Evolutionary conservation across 163 green algal species (phyloP).

Genomic region (Prototheca wickerhamii): DNA sequence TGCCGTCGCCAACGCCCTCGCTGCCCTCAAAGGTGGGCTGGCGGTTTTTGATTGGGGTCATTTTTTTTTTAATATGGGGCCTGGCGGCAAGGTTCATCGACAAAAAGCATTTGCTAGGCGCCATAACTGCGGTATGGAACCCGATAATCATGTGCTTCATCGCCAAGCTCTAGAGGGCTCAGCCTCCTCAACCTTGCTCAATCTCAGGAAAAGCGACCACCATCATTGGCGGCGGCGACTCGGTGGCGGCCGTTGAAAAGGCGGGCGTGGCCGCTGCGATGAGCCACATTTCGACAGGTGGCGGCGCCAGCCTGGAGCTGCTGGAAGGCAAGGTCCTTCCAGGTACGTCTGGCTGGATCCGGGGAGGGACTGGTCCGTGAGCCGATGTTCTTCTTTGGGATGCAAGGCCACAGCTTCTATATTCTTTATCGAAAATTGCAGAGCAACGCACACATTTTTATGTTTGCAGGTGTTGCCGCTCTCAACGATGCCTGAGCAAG

Average conservation of each 20-base stretch:
- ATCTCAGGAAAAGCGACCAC: slow-evolving; percentile 64
- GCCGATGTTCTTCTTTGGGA: neutral
- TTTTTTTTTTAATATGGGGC: no score
- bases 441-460: no score
- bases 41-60: no score
- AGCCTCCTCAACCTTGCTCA: no score
- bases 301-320: slow-evolving; percentile 91
- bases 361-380: no score
- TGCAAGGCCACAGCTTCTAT: neutral
- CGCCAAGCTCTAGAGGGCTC: no score
- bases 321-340: slow-evolving; percentile 96
- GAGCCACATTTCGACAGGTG: slow-evolving; percentile 43
- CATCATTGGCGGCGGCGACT: slow-evolving; percentile 97
- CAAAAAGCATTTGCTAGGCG: no score
- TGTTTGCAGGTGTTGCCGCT: slow-evolving; percentile 29
- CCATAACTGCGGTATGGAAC: no score
- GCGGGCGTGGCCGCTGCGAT: slow-evolving; percentile 79
- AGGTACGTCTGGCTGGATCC: no score
- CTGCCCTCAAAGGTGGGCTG: slow-evolving; percentile 54
- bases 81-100: no score
- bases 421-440: no score
- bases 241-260: slow-evolving; percentile 93
- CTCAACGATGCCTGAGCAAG: slow-evolving; percentile 22
- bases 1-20: slow-evolving; percentile 79
- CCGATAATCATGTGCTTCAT: no score